Conservation (phyloP, 371 early-diverging fungal genomes). For the Pancytospora epiphaga region DNA sequence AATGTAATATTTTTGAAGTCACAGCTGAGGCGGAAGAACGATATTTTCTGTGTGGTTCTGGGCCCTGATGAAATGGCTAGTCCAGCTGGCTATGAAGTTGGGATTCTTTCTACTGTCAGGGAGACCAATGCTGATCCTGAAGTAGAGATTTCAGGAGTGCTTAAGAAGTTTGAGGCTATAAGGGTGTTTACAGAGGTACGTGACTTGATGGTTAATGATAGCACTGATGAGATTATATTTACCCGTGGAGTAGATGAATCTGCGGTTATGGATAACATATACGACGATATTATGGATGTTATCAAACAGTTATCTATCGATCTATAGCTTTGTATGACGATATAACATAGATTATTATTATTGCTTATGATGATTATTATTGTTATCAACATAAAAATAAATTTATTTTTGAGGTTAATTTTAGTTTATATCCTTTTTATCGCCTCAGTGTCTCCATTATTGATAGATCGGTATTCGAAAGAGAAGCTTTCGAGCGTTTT, state of each 20-base stretch:
- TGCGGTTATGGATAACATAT: slow-evolving; percentile 90
- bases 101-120: slow-evolving; percentile 56
- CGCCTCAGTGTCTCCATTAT: too few relatives aligned
- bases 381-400: too few relatives aligned
- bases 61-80: slow-evolving; percentile 50
- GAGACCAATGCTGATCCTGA: slow-evolving; percentile 35
- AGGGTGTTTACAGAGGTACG: slow-evolving; percentile 36
- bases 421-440: too few relatives aligned
- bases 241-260: slow-evolving; percentile 88
- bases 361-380: too few relatives aligned
- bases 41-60: slow-evolving; percentile 59
- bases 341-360: background rate
- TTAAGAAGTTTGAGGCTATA: slow-evolving; percentile 39
- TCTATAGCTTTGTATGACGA: background rate
- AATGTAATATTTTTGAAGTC: slow-evolving; percentile 48
- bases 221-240: slow-evolving; percentile 68
- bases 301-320: slow-evolving; percentile 14
- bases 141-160: slow-evolving; percentile 26
- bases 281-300: slow-evolving; percentile 65
- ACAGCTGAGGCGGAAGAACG: slow-evolving; percentile 44
- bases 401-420: too few relatives aligned
- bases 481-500: too few relatives aligned
- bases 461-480: too few relatives aligned
- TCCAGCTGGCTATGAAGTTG: slow-evolving; percentile 57
- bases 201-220: slow-evolving; percentile 37